Evolutionary conservation across 768 basidiomycete species (phyloP), one percentile per base, ranked within the genome.

Genomic region (Phlebiopsis gigantea): DNA sequence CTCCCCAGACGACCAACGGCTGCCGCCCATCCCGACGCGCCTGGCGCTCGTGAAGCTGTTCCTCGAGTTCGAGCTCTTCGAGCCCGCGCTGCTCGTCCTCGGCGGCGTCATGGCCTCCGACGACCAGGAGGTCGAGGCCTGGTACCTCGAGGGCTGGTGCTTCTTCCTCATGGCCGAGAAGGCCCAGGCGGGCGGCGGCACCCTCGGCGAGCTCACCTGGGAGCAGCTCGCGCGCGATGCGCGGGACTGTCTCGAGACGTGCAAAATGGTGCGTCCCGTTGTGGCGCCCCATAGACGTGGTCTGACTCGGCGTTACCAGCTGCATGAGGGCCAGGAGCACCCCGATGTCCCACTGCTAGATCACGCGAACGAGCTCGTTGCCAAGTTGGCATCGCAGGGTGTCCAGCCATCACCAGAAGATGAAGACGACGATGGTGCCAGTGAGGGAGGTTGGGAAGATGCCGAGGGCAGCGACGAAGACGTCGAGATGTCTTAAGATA

Each of bases 71-170:
- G 71, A 75, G 2, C 73, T 88, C 4, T 89, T 82, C 66, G 74
- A 84, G 0, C 83, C 85, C 24, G 93, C 93, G 1, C 71, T 95
- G 5, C 70, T 85, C 10, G 83, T 94, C 14, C 71, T 96, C 25
- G 83, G 90, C 44, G 89, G 87, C 78, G 94, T 9, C 84, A 94
- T 71, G 80, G 86, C 9, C 71, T 84, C 0, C 12, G 34, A 39
- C 68, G 90, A 93, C 61, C 80, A 90, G 65, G 87, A 91, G 53
- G 85, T 93, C 12, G 93, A 95, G 63, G 93, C 87, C 1, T 95
- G 93, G 86, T 96, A 96, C 66, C 81, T 96, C 26, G 93, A 95
- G 70, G 93, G 93, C 53, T 97, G 93, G 93, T 88, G 89, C 61
- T 93, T 90, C 77, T 92, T 84, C 74, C 73, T 95, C 46, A 84